Base-by-base conservation (phyloP, 202 grass and related monocot species). In the Elaeis oleifera region DNA sequence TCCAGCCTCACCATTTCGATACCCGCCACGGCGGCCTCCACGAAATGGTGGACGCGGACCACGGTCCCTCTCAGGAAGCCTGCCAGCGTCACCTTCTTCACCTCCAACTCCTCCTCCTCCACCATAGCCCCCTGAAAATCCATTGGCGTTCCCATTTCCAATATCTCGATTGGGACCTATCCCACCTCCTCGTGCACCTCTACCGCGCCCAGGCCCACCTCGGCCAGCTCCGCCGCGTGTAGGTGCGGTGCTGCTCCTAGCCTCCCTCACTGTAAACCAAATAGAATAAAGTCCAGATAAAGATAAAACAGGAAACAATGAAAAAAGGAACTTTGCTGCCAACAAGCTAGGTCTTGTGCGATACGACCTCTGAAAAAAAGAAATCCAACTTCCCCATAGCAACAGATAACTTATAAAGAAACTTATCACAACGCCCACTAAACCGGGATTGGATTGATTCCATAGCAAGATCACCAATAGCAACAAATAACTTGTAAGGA, bases 111-210 rank as follows among this genome's bases (percentile, higher is more conserved):
- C 31, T 36, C 31, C 7, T 1, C 31, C 9, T 13, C 36, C 36
- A 60, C 56, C 56, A 71, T 28, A 6, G 14, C 24, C 20, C 24
- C 56, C 22, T 24, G 68, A 52, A 6, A 71, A 71, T 4, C 56
- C 68, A 51, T 60, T 19, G 15, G 44, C 56, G 27, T 60, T 57
- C 5, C 22, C 56, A 21, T 59, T 27, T 11, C 36, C 68, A 51
- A 31, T 29, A 21, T 59, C 56, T 32, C 68, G 55, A 60, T 31
- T 71, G 20, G 55, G 55, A 7, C 14, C 54, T 8, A 49, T n/a
- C 15, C 67, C 44, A 54, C 64, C 64, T 54, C 64, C 49, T 67
- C 64, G 36, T 23, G 29, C 68, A 29, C 68, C 68, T 57, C 56
- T 50, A 18, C 68, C 68, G 21, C 68, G 68, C 3, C 54, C 54